phyloP scores from a whole-genome alignment of 2,329 filamentous ascomycete species.

The Trichothecium roseum region DNA sequence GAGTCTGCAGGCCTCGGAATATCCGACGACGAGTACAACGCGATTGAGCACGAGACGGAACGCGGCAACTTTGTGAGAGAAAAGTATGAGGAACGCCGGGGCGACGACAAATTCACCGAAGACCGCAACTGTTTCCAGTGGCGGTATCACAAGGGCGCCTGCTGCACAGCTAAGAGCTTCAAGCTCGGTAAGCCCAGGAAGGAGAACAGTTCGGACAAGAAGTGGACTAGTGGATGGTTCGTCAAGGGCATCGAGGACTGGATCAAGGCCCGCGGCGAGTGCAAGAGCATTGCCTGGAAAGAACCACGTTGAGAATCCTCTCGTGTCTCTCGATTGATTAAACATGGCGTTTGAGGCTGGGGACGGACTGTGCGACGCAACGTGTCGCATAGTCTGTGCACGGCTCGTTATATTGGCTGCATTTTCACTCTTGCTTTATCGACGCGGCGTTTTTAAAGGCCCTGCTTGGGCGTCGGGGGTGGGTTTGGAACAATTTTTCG shows the following conservation, averaged over 20 bases:
- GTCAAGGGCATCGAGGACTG: slow-evolving; percentile 35
- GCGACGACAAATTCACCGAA: slow-evolving; percentile 14
- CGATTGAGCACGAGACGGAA: slow-evolving; percentile 15
- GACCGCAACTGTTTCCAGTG: slow-evolving; percentile 35
- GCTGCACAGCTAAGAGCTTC: slow-evolving; percentile 32
- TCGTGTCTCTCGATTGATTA: slow-evolving; percentile 1
- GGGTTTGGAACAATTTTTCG: too few relatives aligned
- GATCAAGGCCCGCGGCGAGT: slow-evolving; percentile 33
- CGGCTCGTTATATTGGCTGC: background rate
- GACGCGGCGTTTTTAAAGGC: background rate
- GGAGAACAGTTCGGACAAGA: slow-evolving; percentile 18
- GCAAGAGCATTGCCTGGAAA: slow-evolving; percentile 27
- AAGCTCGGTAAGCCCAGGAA: slow-evolving; percentile 28
- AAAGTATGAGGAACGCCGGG: slow-evolving; percentile 11
- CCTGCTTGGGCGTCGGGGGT: background rate
- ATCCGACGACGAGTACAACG: slow-evolving; percentile 20
- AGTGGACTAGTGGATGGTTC: slow-evolving; percentile 34
- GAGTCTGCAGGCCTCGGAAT: slow-evolving; percentile 25
- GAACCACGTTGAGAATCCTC: slow-evolving; percentile 15
- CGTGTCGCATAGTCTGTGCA: slow-evolving; percentile 6
- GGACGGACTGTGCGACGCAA: background rate
- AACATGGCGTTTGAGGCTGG: too few relatives aligned
- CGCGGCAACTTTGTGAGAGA: slow-evolving; percentile 15
- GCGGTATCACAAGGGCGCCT: slow-evolving; percentile 31
- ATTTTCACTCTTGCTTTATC: background rate